Percentiles rank a stretch among this genome's conserved stretches.
Evolutionary conservation across 495 filamentous ascomycete species (phyloP).

Genomic region (Neurospora sp.): DNA sequence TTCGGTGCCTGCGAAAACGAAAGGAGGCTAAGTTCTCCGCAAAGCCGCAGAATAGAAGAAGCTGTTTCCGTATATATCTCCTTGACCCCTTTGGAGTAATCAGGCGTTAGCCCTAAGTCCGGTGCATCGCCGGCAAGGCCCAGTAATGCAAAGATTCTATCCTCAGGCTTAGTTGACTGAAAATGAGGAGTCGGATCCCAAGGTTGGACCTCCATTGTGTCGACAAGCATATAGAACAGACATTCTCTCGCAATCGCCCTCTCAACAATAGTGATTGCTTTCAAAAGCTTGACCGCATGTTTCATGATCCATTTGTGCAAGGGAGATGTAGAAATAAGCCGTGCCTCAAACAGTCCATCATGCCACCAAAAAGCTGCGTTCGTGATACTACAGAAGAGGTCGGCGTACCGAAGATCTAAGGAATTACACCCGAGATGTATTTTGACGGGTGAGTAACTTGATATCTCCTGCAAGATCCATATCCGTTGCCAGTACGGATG

Average conservation of each 20-base stretch:
- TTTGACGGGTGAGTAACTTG: neutral
- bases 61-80: neutral
- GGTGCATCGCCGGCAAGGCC: neutral
- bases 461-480: neutral
- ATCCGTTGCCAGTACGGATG: neutral
- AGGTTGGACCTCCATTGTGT: neutral
- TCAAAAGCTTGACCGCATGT: neutral
- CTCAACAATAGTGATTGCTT: fast-evolving
- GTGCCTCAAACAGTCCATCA: too few relatives aligned
- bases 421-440: neutral
- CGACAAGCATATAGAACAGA: neutral
- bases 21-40: neutral
- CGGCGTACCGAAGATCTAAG: neutral
- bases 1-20: neutral
- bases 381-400: neutral
- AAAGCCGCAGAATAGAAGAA: neutral
- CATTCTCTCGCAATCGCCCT: neutral
- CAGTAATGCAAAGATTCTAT: neutral
- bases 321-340: neutral
- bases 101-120: neutral
- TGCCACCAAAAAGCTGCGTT: too few relatives aligned
- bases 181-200: neutral
- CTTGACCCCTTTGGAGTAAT: neutral
- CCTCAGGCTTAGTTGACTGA: neutral
- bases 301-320: too few relatives aligned